Base-by-base conservation (phyloP, 768 basidiomycete genomes). In the Termitomyces eurrhizus region DNA sequence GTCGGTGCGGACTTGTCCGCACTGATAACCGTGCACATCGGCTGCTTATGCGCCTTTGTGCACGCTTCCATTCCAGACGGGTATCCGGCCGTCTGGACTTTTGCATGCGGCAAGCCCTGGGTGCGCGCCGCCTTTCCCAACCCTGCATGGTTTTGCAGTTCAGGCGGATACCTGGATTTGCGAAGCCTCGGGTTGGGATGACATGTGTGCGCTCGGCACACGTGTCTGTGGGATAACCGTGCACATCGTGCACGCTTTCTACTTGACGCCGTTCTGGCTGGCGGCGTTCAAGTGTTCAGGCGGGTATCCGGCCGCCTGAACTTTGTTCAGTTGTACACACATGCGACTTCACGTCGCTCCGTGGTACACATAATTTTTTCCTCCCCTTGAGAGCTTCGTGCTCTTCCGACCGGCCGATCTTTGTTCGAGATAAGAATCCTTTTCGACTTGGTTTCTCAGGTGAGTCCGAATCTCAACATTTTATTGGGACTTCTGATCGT, bases 281-380 rank as follows among this genome's bases (percentile, higher is more conserved):
- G 21, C 21, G 21, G 29, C 4, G 29, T 29, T 29, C 29, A 29
- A 29, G 29, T 29, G 29, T 29, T 29, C 29, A 29, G 29, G 29
- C 29, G 29, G 29, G 29, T 29, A 29, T 29, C 29, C 29, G 29
- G 4, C 29, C 29, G 29, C 29, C 29, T 29, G 29, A 29, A 29
- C 29, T 29, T 29, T 29, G 4, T 11, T 36, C 6, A 11, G 11
- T 11, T 37, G 36, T 37, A n/a, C 33, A 35, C 33, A 13, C 33
- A 13, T 51, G 21, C n/a, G 33, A 11, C 50, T 35, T 16, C 18
- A 3, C n/a, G 33, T 6, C 51, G 35, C 35, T 52, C 12, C 21
- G 52, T 52, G 35, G 1, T 52, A n/a, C 36, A 37, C 52, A 36
- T 39, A 53, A 53, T 53, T 53, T 53, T 37, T 53, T 53, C 52